Evolutionary conservation across 1,284 basidiomycete genomes (phyloP), one percentile per base, ranked within the genome.

Genomic region (Heterobasidion irregulare): DNA sequence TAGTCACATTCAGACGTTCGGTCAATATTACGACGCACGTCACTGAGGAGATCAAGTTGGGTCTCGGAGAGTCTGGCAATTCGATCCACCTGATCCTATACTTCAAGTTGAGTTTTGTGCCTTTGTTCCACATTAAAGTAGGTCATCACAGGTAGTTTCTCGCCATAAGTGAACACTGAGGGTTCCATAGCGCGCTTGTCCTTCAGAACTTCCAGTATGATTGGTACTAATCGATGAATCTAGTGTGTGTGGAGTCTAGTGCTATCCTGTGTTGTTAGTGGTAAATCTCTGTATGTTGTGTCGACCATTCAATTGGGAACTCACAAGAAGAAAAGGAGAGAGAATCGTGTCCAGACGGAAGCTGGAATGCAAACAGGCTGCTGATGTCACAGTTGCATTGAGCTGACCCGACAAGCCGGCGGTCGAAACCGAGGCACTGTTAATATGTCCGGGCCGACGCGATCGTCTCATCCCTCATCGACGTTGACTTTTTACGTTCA

Each of bases 51-150:
- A 58, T 79, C 80, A 26, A 88, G 51, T 36, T 61, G 59, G 12
- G 59, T 59, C 15, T 57, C 59, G 18, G 56, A 60, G 10, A 60
- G 47, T 38, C 64, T 66, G 32, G 72, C 68, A 56, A 84, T 75
- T 56, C 72, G 70, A 48, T 83, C 80, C 18, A 81, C 76, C 70
- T 83, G 81, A 61, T 83, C 82, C 81, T 83, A 58, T 51, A 48
- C 16, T 26, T 26, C 26, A 26, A 26, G 26, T 5, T 26, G 26
- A 26, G 43, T 10, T 16, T 19, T 5, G 54, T 54, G 47, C 15
- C 33, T 52, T 50, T 52, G 33, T 53, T 50, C 36, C 47, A 52
- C 51, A 57, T 56, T 6, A 16, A 13, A 13, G 41, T 5, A 44
- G 16, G 41, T 16, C n/a, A 1, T 15, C 35, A 56, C 55, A 26